Conservation (phyloP, 164 flowering plant species). For the Magnolia sinica region DNA sequence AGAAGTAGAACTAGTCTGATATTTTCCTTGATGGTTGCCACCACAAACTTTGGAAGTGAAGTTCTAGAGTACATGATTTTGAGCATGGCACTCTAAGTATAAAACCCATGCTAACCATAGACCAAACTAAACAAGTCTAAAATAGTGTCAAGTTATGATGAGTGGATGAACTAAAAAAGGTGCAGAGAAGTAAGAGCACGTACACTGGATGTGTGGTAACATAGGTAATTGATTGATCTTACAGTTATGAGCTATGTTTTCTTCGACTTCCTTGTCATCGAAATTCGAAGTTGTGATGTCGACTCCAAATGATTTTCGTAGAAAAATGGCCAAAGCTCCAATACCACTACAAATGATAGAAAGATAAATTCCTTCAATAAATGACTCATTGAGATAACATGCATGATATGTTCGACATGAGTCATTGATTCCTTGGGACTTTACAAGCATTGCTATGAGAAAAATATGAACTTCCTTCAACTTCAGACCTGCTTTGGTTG, state of each 20-base stretch:
- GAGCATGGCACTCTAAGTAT: too few species aligned
- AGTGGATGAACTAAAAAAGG: not conserved
- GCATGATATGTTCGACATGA: not conserved
- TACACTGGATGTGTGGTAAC: conserved; percentile 83
- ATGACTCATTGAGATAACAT: not conserved
- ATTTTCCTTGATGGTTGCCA: too few species aligned
- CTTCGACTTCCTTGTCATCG: conserved; percentile 79
- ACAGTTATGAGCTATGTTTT: conserved; percentile 72
- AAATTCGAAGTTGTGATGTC: conserved; percentile 93
- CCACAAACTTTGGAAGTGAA: too few species aligned
- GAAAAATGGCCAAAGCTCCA: conserved; percentile 92
- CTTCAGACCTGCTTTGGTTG: not conserved
- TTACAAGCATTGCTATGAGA: not conserved
- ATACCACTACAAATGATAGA: conserved; percentile 66
- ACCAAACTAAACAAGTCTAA: not conserved
- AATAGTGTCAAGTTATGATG: not conserved
- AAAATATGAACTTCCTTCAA: not conserved
- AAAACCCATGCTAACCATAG: not conserved
- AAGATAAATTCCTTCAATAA: not conserved
- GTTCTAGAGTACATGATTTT: too few species aligned
- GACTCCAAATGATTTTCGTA: conserved; percentile 50
- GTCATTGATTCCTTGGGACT: not conserved
- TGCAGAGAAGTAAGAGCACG: conserved; percentile 23
- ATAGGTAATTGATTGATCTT: conserved; percentile 56
- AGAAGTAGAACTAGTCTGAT: too few species aligned